Conservation (phyloP, 2,329 filamentous ascomycete genomes). For the Claviceps spartinae region DNA sequence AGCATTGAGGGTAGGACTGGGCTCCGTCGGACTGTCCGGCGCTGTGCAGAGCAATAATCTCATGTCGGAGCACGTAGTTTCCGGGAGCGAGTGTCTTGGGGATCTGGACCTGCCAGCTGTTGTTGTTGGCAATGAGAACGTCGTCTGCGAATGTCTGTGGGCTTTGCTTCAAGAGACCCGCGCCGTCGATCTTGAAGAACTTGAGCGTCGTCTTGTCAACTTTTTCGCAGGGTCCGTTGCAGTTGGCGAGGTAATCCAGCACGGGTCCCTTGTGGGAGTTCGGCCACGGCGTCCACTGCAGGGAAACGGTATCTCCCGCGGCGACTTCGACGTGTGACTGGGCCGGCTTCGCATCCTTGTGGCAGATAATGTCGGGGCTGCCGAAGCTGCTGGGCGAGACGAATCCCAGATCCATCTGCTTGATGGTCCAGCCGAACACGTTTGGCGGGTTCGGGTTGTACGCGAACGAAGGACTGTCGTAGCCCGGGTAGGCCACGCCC, state of each 20-base stretch:
- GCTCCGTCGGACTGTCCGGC: slow-evolving; percentile 28
- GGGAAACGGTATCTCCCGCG: slow-evolving; percentile 30
- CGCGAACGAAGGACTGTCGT: slow-evolving; percentile 23
- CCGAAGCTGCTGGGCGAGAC: slow-evolving; percentile 31
- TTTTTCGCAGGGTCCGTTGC: slow-evolving; percentile 26
- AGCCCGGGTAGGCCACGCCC: slow-evolving; percentile 27
- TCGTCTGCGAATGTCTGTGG: slow-evolving; percentile 27
- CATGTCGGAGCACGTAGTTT: slow-evolving; percentile 42
- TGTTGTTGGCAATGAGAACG: slow-evolving; percentile 35
- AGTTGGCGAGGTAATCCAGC: slow-evolving; percentile 31
- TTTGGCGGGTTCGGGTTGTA: slow-evolving; percentile 23
- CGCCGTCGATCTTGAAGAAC: slow-evolving; percentile 34
- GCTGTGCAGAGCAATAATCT: slow-evolving; percentile 40
- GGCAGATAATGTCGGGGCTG: slow-evolving; percentile 34
- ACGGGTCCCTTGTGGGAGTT: slow-evolving; percentile 33
- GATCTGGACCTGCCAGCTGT: slow-evolving; percentile 36
- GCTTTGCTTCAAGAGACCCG: slow-evolving; percentile 23
- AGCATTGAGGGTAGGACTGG: slow-evolving; percentile 40
- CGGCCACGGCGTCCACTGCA: slow-evolving; percentile 37
- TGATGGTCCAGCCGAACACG: slow-evolving; percentile 27
- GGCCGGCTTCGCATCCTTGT: slow-evolving; percentile 27
- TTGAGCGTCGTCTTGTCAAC: slow-evolving; percentile 28
- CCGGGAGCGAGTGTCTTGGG: slow-evolving; percentile 32
- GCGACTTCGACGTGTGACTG: slow-evolving; percentile 25
- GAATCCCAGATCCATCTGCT: slow-evolving; percentile 30